Percentiles rank a stretch among this genome's conserved stretches.
phyloP scores from a whole-genome alignment of 2,329 filamentous ascomycete genomes.

The Aspergillus quadricinctus region DNA sequence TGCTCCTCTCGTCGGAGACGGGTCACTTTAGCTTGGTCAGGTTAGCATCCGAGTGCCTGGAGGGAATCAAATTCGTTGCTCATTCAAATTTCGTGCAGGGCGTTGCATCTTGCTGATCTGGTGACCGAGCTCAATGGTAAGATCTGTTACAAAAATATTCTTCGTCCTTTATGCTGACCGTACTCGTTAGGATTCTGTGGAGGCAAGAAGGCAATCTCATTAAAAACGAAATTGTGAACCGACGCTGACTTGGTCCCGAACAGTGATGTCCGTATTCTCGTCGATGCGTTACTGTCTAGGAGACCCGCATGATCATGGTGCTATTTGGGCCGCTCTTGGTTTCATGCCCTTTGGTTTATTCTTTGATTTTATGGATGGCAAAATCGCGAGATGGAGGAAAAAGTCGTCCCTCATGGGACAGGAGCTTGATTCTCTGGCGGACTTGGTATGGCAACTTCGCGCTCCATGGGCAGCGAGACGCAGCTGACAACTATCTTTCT shows the following conservation, averaged over 20 bases:
- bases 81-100: conserved; percentile 27
- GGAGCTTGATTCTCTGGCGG: conserved; percentile 91
- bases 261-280: conserved; percentile 89
- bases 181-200: conserved; percentile 43
- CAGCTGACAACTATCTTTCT: conserved; percentile 6
- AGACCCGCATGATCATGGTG: conserved; percentile 59
- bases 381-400: conserved; percentile 90
- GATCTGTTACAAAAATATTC: conserved; percentile 2
- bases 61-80: conserved; percentile 3
- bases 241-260: conserved; percentile 16
- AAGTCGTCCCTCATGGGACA: conserved; percentile 98
- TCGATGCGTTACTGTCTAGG: conserved; percentile 89
- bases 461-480: neutral
- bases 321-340: conserved; percentile 75
- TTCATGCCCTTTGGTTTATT: conserved; percentile 92
- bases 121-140: conserved; percentile 49
- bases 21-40: conserved; percentile 50
- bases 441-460: conserved; percentile 62
- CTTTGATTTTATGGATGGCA: conserved; percentile 97
- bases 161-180: conserved; percentile 13
- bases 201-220: conserved; percentile 31
- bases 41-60: conserved; percentile 25
- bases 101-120: conserved; percentile 48
- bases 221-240: neutral
- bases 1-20: conserved; percentile 44